A percentile compares a stretch with the other conserved stretches of the same genome.
Conservation (phyloP, 331 rosid genomes). For the Quercus tomentella region DNA sequence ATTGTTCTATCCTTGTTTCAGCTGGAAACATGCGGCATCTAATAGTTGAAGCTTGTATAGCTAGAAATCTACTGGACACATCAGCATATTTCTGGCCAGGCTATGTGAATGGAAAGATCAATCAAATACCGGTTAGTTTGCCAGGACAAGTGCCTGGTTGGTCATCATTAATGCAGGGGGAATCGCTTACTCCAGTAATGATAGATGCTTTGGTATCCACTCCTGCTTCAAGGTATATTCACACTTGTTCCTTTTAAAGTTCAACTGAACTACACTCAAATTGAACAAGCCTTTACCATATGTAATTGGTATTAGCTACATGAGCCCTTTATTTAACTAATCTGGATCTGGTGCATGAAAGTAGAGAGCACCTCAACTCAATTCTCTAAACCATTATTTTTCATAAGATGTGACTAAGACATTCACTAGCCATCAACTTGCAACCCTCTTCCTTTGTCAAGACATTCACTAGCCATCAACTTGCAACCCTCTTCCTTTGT, state of each 20-base stretch:
- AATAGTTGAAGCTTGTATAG: constrained; percentile 94
- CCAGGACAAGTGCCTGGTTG: constrained; percentile 77
- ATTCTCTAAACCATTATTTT: background rate
- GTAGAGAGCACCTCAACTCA: background rate
- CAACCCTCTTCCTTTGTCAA: background rate
- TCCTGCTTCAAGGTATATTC: constrained; percentile 89
- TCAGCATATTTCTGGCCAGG: constrained; percentile 95
- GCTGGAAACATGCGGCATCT: constrained; percentile 97
- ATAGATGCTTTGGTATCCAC: constrained; percentile 67
- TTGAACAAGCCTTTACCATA: background rate
- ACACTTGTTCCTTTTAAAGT: background rate
- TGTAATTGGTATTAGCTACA: background rate
- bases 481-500: background rate
- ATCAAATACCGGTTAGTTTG: constrained; percentile 68
- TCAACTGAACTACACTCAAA: background rate
- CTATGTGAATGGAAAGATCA: constrained; percentile 64
- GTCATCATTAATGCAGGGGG: constrained; percentile 89
- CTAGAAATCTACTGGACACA: constrained; percentile 82
- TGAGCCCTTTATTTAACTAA: background rate
- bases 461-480: background rate
- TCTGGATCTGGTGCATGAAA: background rate
- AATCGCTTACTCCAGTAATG: constrained; percentile 59
- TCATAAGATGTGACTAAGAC: background rate
- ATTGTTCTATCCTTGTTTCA: constrained; percentile 30
- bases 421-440: background rate